phyloP scores from a whole-genome alignment of 2,329 filamentous ascomycete genomes.

The Endoconidiophora polonica region DNA sequence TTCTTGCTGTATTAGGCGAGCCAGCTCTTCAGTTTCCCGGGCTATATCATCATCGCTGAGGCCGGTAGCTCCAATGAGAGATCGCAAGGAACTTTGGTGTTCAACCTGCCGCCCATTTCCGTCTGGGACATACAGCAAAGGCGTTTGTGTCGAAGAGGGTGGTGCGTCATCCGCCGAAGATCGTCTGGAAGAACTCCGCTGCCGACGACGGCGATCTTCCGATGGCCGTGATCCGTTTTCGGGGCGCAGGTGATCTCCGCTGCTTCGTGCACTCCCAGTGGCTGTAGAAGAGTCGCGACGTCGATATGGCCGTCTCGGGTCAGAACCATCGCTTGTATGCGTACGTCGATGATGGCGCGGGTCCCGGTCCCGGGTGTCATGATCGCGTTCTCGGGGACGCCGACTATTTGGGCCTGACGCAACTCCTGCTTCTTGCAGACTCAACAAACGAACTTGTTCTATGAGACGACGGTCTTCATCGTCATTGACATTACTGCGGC shows the following conservation, averaged over 20 bases:
- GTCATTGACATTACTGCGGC: not conserved
- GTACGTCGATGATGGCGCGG: slow-evolving; percentile 6
- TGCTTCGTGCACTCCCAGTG: slow-evolving; percentile 12
- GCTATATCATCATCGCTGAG: slow-evolving; percentile 65
- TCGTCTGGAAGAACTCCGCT: slow-evolving; percentile 3
- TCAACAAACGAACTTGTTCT: slow-evolving; percentile 55
- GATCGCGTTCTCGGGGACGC: slow-evolving; percentile 14
- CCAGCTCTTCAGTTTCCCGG: slow-evolving; percentile 76
- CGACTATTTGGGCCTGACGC: slow-evolving; percentile 15
- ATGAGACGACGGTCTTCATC: slow-evolving; percentile 54
- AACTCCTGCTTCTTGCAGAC: slow-evolving; percentile 50
- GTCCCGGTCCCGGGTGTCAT: slow-evolving; percentile 5
- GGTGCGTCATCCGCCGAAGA: not conserved
- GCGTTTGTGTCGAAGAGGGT: not conserved
- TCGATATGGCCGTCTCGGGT: slow-evolving; percentile 3
- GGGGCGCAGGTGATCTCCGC: slow-evolving; percentile 23
- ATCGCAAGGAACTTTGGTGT: slow-evolving; percentile 78
- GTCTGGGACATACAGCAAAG: slow-evolving; percentile 2
- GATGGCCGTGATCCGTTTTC: slow-evolving; percentile 16
- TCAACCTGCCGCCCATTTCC: slow-evolving; percentile 44
- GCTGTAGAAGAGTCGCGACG: not conserved
- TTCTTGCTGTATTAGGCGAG: slow-evolving; percentile 76
- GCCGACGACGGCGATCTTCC: slow-evolving; percentile 1
- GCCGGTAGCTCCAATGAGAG: slow-evolving; percentile 64
- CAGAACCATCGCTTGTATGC: slow-evolving; percentile 7